Evolutionary conservation across 306 rosid genomes (phyloP).

Genomic region (Rosa multiflora): DNA sequence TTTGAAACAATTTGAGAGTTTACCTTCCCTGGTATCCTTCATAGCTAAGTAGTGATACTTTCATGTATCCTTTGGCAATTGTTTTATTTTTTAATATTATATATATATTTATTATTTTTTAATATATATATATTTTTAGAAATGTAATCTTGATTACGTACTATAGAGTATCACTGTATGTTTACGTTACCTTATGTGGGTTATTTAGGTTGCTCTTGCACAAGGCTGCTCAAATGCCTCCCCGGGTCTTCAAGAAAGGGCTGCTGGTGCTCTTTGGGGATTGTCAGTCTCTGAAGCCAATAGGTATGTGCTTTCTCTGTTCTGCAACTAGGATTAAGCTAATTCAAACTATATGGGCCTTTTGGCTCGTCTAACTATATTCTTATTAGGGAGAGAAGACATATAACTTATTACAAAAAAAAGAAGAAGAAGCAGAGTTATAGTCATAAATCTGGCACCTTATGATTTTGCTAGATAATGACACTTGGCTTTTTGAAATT

Average conservation of each 20-base stretch:
- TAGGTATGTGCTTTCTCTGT: slow-evolving; percentile 48
- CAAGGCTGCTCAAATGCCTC: slow-evolving; percentile 97
- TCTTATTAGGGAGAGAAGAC: not conserved
- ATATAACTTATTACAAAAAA: not conserved
- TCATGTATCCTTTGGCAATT: not conserved
- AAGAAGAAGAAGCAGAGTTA: not conserved
- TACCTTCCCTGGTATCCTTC: not conserved
- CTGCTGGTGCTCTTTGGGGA: slow-evolving; percentile 99
- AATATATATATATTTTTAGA: not conserved
- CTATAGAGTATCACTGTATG: slow-evolving; percentile 19
- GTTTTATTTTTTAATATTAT: not conserved
- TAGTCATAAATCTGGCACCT: not conserved
- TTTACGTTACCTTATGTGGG: slow-evolving; percentile 32
- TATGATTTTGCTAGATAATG: not conserved
- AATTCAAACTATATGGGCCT: not conserved
- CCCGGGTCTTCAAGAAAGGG: slow-evolving; percentile 99
- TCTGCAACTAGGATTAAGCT: not conserved
- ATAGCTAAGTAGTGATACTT: not conserved
- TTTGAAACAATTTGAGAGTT: not conserved
- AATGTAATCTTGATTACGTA: not conserved
- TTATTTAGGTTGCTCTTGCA: slow-evolving; percentile 90
- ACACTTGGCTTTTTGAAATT: not conserved
- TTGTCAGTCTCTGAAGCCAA: slow-evolving; percentile 97
- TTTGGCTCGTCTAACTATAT: slow-evolving; percentile 4
- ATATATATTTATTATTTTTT: not conserved